Conservation (phyloP, 2,329 filamentous ascomycete genomes). For the Harringtonia aguacate region DNA sequence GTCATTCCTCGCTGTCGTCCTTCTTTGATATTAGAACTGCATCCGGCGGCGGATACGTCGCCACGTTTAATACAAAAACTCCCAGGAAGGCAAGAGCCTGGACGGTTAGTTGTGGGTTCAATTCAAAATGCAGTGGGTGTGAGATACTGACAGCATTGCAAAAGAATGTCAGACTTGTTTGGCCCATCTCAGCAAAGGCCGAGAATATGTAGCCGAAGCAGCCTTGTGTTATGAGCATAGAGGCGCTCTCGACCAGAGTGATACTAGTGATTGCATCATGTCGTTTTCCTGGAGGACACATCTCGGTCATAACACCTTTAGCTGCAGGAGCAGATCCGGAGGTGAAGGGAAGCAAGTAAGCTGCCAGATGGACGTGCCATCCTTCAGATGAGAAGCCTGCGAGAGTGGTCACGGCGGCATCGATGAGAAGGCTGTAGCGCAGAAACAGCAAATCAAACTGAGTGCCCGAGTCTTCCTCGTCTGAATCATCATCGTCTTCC, state of each 20-base stretch:
- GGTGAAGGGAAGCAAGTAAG: conserved; percentile 52
- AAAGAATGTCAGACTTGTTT: conserved; percentile 51
- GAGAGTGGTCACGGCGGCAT: conserved; percentile 51
- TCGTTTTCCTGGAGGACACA: conserved; percentile 50
- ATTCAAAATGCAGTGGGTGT: not conserved
- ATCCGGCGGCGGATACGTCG: not conserved
- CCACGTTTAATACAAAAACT: not conserved
- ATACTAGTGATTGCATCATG: conserved; percentile 58
- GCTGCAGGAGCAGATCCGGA: conserved; percentile 58
- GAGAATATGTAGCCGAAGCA: conserved; percentile 58
- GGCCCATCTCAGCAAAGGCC: conserved; percentile 46
- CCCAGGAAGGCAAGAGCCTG: not conserved
- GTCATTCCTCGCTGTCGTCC: not conserved
- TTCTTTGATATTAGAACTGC: not conserved
- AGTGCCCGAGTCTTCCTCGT: not conserved
- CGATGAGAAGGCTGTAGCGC: conserved; percentile 51
- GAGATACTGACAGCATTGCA: conserved; percentile 48
- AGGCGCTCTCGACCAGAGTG: conserved; percentile 58
- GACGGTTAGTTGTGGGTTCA: not conserved
- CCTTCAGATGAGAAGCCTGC: conserved; percentile 48
- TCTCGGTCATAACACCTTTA: conserved; percentile 61
- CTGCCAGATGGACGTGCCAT: conserved; percentile 60
- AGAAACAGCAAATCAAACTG: conserved; percentile 56
- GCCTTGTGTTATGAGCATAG: conserved; percentile 49
- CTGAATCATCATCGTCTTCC: not conserved